Evolutionary conservation across 768 basidiomycete genomes (phyloP).

Genomic region (Mycena maculata): DNA sequence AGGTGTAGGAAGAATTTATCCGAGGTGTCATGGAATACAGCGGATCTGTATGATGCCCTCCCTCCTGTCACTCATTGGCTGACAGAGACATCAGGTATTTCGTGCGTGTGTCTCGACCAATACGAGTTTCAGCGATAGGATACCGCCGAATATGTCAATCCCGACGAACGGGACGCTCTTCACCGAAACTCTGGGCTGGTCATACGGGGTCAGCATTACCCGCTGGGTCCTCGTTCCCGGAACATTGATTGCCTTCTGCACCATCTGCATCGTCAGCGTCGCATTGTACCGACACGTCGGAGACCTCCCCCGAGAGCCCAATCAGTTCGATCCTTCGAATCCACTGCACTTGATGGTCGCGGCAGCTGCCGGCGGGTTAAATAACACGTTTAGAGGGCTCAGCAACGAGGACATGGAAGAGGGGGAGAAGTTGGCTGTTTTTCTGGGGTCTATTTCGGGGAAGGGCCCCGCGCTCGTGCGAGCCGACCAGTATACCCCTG

Average conservation of each 20-base stretch:
- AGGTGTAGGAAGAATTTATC: neutral
- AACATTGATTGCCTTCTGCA: neutral
- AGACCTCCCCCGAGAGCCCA: neutral
- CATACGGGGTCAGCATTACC: neutral
- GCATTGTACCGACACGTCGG: neutral
- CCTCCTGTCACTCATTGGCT: neutral
- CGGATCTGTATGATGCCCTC: neutral
- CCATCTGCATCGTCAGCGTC: neutral
- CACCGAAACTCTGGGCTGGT: constrained; percentile 7
- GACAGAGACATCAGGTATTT: neutral
- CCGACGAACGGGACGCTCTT: neutral
- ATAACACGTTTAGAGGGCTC: neutral
- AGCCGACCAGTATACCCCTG: constrained; percentile 1
- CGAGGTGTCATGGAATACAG: neutral
- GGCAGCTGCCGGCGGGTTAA: constrained; percentile 2
- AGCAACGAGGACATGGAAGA: neutral
- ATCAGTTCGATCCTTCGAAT: constrained; percentile 10
- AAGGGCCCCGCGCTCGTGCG: neutral
- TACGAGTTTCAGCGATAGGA: neutral
- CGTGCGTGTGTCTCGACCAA: neutral
- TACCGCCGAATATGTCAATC: neutral
- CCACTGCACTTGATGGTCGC: constrained; percentile 14
- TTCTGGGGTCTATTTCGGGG: neutral
- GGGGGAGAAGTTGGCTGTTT: neutral
- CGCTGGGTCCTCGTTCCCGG: constrained; percentile 14